These are phyloP conservation scores for Hymenoscyphus repandus DNA, from an alignment of 2,329 filamentous ascomycete genomes.

Conservation along the genomic window DNA sequence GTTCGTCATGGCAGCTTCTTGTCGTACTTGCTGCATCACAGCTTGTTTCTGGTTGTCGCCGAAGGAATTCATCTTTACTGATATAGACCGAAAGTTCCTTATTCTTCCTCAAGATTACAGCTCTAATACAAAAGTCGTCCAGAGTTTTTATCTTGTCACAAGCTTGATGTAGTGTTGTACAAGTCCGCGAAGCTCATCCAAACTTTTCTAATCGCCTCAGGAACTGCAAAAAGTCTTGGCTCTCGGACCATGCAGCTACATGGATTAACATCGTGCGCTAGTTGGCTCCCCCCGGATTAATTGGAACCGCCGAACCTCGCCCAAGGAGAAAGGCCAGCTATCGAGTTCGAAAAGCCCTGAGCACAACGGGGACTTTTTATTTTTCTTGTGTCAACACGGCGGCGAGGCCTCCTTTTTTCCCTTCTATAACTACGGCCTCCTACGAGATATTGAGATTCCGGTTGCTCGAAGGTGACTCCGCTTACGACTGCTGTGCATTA, in stretches of 20 bases:
- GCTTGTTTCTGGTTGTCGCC: slow-evolving; percentile 26
- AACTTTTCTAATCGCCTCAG: slow-evolving; percentile 5
- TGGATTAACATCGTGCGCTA: not conserved
- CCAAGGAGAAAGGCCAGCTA: slow-evolving; percentile 10
- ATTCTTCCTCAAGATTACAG: too few species aligned
- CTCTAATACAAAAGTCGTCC: too few species aligned
- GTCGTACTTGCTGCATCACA: slow-evolving; percentile 49
- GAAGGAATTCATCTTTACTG: slow-evolving; percentile 22
- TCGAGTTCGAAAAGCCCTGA: slow-evolving; percentile 1
- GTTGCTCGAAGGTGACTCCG: too few species aligned
- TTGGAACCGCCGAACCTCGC: not conserved
- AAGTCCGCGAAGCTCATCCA: not conserved
- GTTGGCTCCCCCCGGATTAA: slow-evolving; percentile 5
- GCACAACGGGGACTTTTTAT: not conserved
- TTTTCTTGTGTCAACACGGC: not conserved
- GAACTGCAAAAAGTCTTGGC: not conserved
- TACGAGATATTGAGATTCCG: too few species aligned
- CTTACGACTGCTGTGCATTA: slow-evolving; percentile 3
- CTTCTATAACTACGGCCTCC: not conserved
- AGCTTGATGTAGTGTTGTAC: too few species aligned
- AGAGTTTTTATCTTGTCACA: too few species aligned
- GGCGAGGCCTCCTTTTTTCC: not conserved
- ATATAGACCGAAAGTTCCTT: too few species aligned
- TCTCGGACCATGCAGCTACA: not conserved
- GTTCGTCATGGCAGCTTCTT: slow-evolving; percentile 60